Conservation (phyloP, 225 moss, liverwort and hornwort genomes). For the Bryoerythrophyllum caledonicum region DNA sequence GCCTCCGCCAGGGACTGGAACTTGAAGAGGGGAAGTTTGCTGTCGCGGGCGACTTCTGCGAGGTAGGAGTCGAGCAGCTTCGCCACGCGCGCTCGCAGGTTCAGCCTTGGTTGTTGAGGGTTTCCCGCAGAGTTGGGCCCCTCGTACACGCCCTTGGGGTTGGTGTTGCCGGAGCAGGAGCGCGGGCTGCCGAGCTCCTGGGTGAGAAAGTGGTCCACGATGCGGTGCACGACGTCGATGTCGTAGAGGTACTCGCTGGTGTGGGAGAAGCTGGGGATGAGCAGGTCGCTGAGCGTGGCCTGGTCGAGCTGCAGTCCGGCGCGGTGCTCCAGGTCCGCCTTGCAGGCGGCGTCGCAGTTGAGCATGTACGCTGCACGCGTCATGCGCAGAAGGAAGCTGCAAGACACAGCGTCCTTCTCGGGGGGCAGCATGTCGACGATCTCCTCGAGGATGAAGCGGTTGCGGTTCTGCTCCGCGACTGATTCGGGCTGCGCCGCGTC, state of each 20-base stretch:
- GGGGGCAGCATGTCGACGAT: conserved; percentile 57
- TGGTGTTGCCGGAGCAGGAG: conserved; percentile 25
- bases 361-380: conserved; percentile 71
- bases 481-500: conserved; percentile 22
- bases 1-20: conserved; percentile 80
- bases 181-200: conserved; percentile 35
- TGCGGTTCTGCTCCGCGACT: conserved; percentile 45
- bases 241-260: conserved; percentile 75
- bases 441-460: conserved; percentile 61
- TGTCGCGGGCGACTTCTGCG: conserved; percentile 80
- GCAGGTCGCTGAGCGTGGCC: conserved; percentile 66
- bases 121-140: conserved; percentile 23
- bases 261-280: conserved; percentile 74
- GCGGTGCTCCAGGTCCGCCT: conserved; percentile 63
- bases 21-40: conserved; percentile 64
- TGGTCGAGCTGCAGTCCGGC: conserved; percentile 72
- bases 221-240: conserved; percentile 74
- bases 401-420: conserved; percentile 53
- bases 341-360: conserved; percentile 36
- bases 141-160: conserved; percentile 23
- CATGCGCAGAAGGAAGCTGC: conserved; percentile 79
- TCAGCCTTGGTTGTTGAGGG: conserved; percentile 27
- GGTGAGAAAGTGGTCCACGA: conserved; percentile 67
- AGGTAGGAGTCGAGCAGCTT: conserved; percentile 81
- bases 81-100: conserved; percentile 55